Base-by-base conservation (phyloP, 177 flowering plant genomes). In the Vitis hybrid region DNA sequence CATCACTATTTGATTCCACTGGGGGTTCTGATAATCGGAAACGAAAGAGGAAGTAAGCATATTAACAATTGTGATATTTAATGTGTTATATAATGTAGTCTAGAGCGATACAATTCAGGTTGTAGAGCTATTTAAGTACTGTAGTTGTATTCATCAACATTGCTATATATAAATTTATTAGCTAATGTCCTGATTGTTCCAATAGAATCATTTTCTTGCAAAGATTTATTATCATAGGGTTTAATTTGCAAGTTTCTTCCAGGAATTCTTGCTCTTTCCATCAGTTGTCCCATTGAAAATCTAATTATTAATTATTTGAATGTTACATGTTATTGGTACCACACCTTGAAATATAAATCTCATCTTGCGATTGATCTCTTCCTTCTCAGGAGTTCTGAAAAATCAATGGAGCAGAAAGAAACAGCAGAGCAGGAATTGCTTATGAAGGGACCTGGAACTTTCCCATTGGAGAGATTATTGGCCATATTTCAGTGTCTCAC, bases 401-500 rank as follows among this genome's bases (percentile, higher is more conserved):
- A 85, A 75, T 74, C 91, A 56, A 71, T 72, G 75, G 89, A 88
- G 73, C 57, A 81, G 75, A 86, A 89, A 80, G 97, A 91, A 77
- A 69, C 59, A 52, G 87, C 84, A 64, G 94, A 88, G 58, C 86
- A 87, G 65, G 95, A 90, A 75, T 68, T 80, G 70, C 80, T 88
- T 62, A 77, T 90, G 87, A 92, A 89, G 76, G 97, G 97, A 22
- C 95, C 97, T 58, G 98, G 98, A 67, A 90, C 91, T 72, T 94
- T 96, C 65, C 94, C 97, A 4, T 70, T 96, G 74, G 99, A 94
- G 79, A 89, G 98, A 73, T 76, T 96, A 68, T 80, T 96, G 57
- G 99, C 99, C 70, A 92, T 96, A 79, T 94, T 82, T 78, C 97
- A 94, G 79, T 96, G 98, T 64, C 83, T 94, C 72, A 79, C 89